Conservation (phyloP, 2,329 filamentous ascomycete genomes). For the Colletotrichum scovillei region DNA sequence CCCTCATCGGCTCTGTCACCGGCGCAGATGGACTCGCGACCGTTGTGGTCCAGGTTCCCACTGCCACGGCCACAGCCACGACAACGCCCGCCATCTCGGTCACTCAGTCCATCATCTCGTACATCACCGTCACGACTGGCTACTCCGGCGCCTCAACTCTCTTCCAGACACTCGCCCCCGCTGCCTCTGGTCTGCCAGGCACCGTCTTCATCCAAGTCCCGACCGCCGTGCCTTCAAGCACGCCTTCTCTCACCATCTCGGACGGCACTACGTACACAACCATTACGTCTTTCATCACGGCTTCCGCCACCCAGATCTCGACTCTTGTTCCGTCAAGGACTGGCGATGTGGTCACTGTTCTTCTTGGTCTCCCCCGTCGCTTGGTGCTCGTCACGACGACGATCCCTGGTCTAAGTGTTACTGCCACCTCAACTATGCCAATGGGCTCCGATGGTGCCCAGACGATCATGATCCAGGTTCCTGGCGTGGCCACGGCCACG, state of each 20-base stretch:
- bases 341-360: not conserved
- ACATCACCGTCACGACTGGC: conserved; percentile 23
- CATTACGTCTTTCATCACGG: conserved; percentile 5
- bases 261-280: not conserved
- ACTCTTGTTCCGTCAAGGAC: not conserved
- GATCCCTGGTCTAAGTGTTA: not conserved
- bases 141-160: conserved; percentile 11
- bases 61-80: not conserved
- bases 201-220: conserved; percentile 23
- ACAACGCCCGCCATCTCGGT: not conserved
- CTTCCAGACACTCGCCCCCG: conserved; percentile 13
- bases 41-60: conserved; percentile 8
- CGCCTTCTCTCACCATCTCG: not conserved
- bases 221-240: not conserved
- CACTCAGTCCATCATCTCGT: conserved; percentile 20
- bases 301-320: not conserved
- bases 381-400: not conserved
- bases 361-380: not conserved
- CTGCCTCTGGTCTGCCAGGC: conserved; percentile 27
- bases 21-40: conserved; percentile 25
- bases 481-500: not conserved
- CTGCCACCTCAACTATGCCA: conserved; percentile 7
- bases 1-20: conserved; percentile 8
- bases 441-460: conserved; percentile 19
- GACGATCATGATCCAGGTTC: conserved; percentile 14